These are phyloP conservation scores for Apiospora rasikravindrae DNA, from an alignment of 2,329 filamentous ascomycete species.

Conservation along the genomic window DNA sequence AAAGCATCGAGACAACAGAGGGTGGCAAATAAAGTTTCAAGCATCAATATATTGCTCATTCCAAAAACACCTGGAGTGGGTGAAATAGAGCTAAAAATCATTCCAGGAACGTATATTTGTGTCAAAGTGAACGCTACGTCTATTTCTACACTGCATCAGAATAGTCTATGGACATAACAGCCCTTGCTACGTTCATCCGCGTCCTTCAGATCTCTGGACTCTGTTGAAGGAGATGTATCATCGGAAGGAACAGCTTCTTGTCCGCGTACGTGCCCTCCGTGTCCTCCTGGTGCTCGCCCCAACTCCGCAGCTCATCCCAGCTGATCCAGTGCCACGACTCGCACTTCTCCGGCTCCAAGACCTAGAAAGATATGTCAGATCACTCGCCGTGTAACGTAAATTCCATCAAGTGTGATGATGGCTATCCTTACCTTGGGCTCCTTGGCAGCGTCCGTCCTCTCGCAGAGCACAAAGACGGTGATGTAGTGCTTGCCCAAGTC, in stretches of 20 bases:
- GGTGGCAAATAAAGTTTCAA: too few species aligned
- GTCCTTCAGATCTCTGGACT: slow-evolving; percentile 22
- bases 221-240: slow-evolving; percentile 34
- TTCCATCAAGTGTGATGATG: too few species aligned
- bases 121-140: neutral
- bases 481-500: slow-evolving; percentile 72
- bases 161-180: too few species aligned
- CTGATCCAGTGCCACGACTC: slow-evolving; percentile 54
- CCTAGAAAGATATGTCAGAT: slow-evolving; percentile 35
- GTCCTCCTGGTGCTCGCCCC: slow-evolving; percentile 37
- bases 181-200: neutral
- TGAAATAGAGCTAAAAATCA: too few species aligned
- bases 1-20: too few species aligned
- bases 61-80: too few species aligned
- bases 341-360: slow-evolving; percentile 57
- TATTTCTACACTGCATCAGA: neutral
- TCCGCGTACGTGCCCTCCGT: slow-evolving; percentile 29
- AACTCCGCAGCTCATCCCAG: slow-evolving; percentile 48
- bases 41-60: too few species aligned
- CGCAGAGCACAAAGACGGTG: slow-evolving; percentile 70
- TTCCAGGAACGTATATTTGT: neutral
- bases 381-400: too few species aligned
- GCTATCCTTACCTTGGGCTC: slow-evolving; percentile 56
- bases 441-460: slow-evolving; percentile 50
- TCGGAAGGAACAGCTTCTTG: slow-evolving; percentile 46